Base-by-base conservation (phyloP, 805 yeast genomes). In the Cyberlindnera americana region DNA sequence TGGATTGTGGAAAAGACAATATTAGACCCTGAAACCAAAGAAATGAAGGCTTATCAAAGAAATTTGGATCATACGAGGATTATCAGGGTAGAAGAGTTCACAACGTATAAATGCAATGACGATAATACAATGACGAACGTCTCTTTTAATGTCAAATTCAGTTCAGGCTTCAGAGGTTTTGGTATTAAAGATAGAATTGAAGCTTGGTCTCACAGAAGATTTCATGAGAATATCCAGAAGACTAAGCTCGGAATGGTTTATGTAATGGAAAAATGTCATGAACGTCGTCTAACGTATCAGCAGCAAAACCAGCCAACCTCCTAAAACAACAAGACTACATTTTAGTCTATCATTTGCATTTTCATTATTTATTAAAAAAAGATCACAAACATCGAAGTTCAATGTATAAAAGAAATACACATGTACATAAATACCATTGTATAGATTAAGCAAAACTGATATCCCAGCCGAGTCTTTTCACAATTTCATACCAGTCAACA, bases 21-120 rank as follows among this genome's bases (percentile, higher is more conserved):
- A 10, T 81, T 90, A 16, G 83, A 90, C 59, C 87, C 91, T 1
- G 50, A 57, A 9, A 55, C 60, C 5, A 62, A 69, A 44, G 66
- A 67, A 8, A 68, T 90, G 74, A 54, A 66, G 41, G 76, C 95
- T 3, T 89, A 85, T 65, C 81, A 87, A 13, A 73, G 88, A 46
- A 90, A 90, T 59, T 62, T 90, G 34, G 97, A 91, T 57, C 96
- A 91, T 58, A 78, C 84, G 1, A 72, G 74, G 47, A 75, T 90
- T 37, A 74, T 90, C 44, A 71, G 81, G 48, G 83, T 90, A 14
- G 95, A 87, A 56, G 97, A 90, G 56, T 76, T 65, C 51, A 76
- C 88, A 17, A 68, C 65, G 2, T 90, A 83, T 59, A 47, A 62
- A 12, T 66, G 58, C 36, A 62, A 66, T 29, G 52, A 53, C 1